phyloP scores from a whole-genome alignment of 2,329 filamentous ascomycete species.

The Decorospora gaudefroyi region DNA sequence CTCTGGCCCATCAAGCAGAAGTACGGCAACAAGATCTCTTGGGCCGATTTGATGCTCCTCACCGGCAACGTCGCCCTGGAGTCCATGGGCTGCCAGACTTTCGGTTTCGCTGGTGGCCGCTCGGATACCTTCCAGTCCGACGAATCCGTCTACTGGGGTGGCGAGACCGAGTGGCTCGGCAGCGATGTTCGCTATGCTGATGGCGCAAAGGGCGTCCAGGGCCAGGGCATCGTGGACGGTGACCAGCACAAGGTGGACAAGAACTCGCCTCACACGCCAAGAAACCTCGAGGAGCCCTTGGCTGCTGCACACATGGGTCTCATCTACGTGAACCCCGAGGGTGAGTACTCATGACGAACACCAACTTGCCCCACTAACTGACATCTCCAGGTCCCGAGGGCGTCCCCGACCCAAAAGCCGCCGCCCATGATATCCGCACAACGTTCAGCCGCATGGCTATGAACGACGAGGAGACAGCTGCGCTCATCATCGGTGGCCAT shows the following conservation, averaged over 20 bases:
- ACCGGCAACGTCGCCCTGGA: slow-evolving; percentile 78
- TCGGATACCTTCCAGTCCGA: slow-evolving; percentile 75
- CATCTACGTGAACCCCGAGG: slow-evolving; percentile 80
- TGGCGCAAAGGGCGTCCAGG: slow-evolving; percentile 55
- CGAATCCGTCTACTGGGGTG: slow-evolving; percentile 77
- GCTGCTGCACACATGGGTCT: slow-evolving; percentile 74
- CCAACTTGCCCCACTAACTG: neutral
- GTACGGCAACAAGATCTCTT: slow-evolving; percentile 81
- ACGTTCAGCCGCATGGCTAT: slow-evolving; percentile 82
- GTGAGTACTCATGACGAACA: slow-evolving; percentile 9
- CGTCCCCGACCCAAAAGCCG: slow-evolving; percentile 68
- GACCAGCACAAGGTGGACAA: slow-evolving; percentile 40
- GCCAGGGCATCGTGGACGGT: slow-evolving; percentile 46
- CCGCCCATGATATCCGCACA: slow-evolving; percentile 71
- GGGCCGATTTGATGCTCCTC: slow-evolving; percentile 73
- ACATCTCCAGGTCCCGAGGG: slow-evolving; percentile 64
- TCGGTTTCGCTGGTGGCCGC: slow-evolving; percentile 75
- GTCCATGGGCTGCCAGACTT: slow-evolving; percentile 73
- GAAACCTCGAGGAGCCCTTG: slow-evolving; percentile 69
- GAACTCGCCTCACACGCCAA: slow-evolving; percentile 51
- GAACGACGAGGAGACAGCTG: slow-evolving; percentile 81
- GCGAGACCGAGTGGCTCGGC: slow-evolving; percentile 73
- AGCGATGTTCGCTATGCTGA: slow-evolving; percentile 70
- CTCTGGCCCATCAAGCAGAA: slow-evolving; percentile 84
- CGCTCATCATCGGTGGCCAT: slow-evolving; percentile 78